These are phyloP conservation scores for Lantana camara DNA, from an alignment of 257 asterid genomes.

Conservation along the genomic window DNA sequence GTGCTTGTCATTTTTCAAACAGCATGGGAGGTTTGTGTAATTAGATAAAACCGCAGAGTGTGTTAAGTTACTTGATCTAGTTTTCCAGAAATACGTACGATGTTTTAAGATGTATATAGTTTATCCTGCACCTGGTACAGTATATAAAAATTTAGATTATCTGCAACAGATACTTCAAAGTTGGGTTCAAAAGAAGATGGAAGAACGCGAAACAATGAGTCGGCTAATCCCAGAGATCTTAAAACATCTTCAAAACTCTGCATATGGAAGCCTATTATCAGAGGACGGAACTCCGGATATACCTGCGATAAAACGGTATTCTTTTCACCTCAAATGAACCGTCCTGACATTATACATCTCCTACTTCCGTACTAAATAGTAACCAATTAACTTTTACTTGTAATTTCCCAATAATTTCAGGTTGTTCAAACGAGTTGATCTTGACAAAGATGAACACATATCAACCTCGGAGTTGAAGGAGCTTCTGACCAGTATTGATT, in stretches of 20 bases:
- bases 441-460: conserved; percentile 33
- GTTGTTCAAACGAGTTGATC: conserved; percentile 41
- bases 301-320: conserved; percentile 47
- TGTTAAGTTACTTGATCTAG: too few relatives aligned
- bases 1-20: too few relatives aligned
- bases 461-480: conserved; percentile 40
- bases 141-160: too few relatives aligned
- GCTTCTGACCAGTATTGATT: conserved; percentile 31
- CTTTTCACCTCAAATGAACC: too few relatives aligned
- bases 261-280: conserved; percentile 41
- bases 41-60: too few relatives aligned
- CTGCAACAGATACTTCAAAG: conserved; percentile 45
- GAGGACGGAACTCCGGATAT: conserved; percentile 48
- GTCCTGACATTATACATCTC: too few relatives aligned
- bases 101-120: too few relatives aligned
- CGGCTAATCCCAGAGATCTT: conserved; percentile 45
- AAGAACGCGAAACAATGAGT: conserved; percentile 55
- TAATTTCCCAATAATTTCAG: conserved; percentile 34
- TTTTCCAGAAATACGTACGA: too few relatives aligned
- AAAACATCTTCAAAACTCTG: conserved; percentile 36
- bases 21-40: too few relatives aligned
- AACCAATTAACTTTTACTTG: too few relatives aligned
- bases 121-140: too few relatives aligned
- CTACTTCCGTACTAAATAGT: too few relatives aligned
- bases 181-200: conserved; percentile 59